Evolutionary conservation across 768 basidiomycete genomes (phyloP), one percentile per base, ranked within the genome.

Genomic region (Coprinopsis cinerea): DNA sequence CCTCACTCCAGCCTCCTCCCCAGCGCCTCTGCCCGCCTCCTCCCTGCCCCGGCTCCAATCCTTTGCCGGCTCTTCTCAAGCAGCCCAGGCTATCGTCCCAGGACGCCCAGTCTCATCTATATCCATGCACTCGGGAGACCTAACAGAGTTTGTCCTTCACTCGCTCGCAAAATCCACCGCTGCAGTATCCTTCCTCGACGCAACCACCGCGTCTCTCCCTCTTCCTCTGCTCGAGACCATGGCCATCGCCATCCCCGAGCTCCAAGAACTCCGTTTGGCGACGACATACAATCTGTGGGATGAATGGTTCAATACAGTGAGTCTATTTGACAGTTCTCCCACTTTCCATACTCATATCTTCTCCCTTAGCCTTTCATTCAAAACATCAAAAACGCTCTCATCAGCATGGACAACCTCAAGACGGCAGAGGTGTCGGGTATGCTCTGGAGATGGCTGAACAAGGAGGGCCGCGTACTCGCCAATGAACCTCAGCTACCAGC

Each of bases 401-500:
- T 74, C n/a, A 73, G 74, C 6, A 75, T 89, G 53, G 67, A 77
- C n/a, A 66, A 77, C 48, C 74, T 89, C 28, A 68, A 75, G 53
- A 76, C 78, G 40, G 87, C 87, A 58, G 87, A 88, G 61, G 76
- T 89, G 24, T 82, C 77, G 41, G 88, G 87, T 27, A 79, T 88
- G 67, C 83, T 83, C 55, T 89, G 86, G 85, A 73, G 76, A 42
- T 81, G 50, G 50, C 44, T 46, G 23, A 51, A 34, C 15, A 51
- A 51, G 37, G 50, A 51, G 18, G 50, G 50, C 18, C 50, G 50
- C 23, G 50, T 51, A 25, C 50, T 51, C 17, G 44, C 50, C 5
- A 51, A 51, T 24, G 50, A 51, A 24, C 50, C 50, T 7, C 50
- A 41, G 5, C 20, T 51, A 2, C 50, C 50, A n/a, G 11, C 26